phyloP scores from a whole-genome alignment of 345 rosid species.

The Bruguiera parviflora region DNA sequence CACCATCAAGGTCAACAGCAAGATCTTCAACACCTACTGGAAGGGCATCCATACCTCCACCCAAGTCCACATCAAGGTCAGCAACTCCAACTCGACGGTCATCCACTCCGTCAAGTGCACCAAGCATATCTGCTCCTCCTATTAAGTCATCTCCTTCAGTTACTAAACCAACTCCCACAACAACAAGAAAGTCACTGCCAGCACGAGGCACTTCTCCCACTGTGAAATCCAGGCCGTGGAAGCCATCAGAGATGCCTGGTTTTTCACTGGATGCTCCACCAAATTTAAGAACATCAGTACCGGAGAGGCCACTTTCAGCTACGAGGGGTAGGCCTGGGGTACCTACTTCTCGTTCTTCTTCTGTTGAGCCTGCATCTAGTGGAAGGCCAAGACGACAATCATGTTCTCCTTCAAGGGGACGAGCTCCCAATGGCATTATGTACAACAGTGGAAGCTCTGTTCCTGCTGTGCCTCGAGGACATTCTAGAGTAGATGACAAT shows the following conservation, averaged over 20 bases:
- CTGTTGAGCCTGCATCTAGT: conserved; percentile 37
- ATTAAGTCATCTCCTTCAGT: conserved; percentile 43
- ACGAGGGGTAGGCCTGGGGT: conserved; percentile 14
- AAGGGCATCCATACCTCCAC: conserved; percentile 63
- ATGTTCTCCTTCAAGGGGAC: conserved; percentile 28
- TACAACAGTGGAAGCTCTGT: conserved; percentile 4
- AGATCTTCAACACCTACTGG: conserved; percentile 90
- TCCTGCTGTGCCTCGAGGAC: conserved; percentile 14
- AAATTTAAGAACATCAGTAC: conserved; percentile 27
- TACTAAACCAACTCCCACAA: conserved; percentile 37
- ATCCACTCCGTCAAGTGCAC: conserved; percentile 50
- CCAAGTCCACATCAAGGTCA: conserved; percentile 70
- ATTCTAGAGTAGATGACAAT: conserved; percentile 13
- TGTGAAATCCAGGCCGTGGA: conserved; percentile 28
- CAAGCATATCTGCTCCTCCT: conserved; percentile 48
- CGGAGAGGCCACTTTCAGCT: conserved; percentile 33
- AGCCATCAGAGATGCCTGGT: conserved; percentile 29
- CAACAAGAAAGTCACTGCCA: conserved; percentile 34
- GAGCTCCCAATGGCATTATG: conserved; percentile 9
- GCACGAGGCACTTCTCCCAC: conserved; percentile 27
- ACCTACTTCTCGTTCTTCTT: conserved; percentile 32
- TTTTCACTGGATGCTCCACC: conserved; percentile 35
- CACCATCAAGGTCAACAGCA: conserved; percentile 76
- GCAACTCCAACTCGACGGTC: conserved; percentile 88
- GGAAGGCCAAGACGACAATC: conserved; percentile 33